phyloP scores from a whole-genome alignment of 2,329 filamentous ascomycete species.

The Fusarium zealandicum region DNA sequence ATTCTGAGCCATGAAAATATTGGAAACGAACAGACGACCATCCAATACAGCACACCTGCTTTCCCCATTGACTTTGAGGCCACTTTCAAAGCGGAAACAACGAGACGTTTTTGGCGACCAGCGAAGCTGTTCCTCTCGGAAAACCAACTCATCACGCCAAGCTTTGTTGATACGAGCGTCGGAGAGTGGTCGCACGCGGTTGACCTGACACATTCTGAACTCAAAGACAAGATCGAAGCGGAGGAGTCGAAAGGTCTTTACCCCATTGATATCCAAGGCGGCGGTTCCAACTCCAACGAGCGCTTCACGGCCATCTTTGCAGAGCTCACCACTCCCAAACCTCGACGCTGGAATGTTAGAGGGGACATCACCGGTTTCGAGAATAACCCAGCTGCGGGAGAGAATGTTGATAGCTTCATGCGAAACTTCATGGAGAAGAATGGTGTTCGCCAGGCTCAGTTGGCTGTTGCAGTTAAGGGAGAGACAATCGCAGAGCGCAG shows the following conservation, averaged over 20 bases:
- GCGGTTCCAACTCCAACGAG: neutral
- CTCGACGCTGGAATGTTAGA: constrained; percentile 11
- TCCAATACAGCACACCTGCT: constrained; percentile 2
- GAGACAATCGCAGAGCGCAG: constrained; percentile 10
- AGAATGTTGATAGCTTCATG: constrained; percentile 11
- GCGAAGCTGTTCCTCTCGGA: constrained; percentile 24
- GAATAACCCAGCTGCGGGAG: neutral
- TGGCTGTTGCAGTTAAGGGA: constrained; percentile 9
- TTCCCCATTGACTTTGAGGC: neutral
- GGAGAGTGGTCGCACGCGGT: constrained; percentile 17
- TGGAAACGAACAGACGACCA: constrained; percentile 18
- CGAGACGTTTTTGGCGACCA: constrained; percentile 28
- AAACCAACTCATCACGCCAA: constrained; percentile 23
- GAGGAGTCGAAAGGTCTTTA: neutral
- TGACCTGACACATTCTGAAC: neutral
- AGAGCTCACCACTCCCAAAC: neutral
- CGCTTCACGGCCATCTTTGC: constrained; percentile 27
- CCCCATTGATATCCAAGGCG: constrained; percentile 26
- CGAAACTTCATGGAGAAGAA: constrained; percentile 23
- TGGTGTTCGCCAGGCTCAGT: constrained; percentile 29
- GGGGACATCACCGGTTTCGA: neutral
- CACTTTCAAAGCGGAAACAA: neutral
- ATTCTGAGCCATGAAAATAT: constrained; percentile 26
- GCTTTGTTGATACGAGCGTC: constrained; percentile 24
- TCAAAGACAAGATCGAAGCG: constrained; percentile 1